Conservation (phyloP, 768 basidiomycete species). For the Boletus huronensis region DNA sequence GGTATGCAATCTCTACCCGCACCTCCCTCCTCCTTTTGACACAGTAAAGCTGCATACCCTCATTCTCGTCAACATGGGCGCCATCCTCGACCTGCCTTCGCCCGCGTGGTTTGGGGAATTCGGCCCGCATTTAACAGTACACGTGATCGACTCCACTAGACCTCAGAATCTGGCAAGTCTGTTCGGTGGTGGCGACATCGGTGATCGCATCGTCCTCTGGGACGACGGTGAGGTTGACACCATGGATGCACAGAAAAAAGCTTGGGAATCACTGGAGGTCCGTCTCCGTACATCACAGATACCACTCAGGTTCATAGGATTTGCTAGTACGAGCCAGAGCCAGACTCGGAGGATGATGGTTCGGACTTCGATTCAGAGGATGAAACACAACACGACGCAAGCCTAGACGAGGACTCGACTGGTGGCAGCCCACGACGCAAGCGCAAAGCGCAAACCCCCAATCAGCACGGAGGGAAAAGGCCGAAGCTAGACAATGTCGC, state of each 20-base stretch:
- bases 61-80: conserved; percentile 90
- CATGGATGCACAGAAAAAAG: conserved; percentile 67
- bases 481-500: conserved; percentile 50
- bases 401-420: conserved; percentile 40
- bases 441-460: conserved; percentile 43
- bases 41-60: conserved; percentile 73
- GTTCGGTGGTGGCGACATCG: conserved; percentile 66
- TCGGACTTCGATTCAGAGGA: conserved; percentile 46
- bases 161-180: conserved; percentile 87
- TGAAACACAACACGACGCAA: conserved; percentile 39
- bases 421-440: conserved; percentile 42
- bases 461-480: conserved; percentile 50
- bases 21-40: neutral
- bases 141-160: conserved; percentile 92
- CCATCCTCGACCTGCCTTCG: conserved; percentile 77
- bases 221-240: conserved; percentile 80
- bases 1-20: conserved; percentile 38
- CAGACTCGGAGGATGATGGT: conserved; percentile 58
- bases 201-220: conserved; percentile 83
- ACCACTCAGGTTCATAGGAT: neutral
- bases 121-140: conserved; percentile 59
- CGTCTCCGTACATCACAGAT: conserved; percentile 17
- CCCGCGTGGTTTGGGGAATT: conserved; percentile 76
- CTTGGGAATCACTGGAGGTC: conserved; percentile 85
- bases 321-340: conserved; percentile 71